phyloP scores from a whole-genome alignment of 1,139 yeast species.

The Pichia sp. region DNA sequence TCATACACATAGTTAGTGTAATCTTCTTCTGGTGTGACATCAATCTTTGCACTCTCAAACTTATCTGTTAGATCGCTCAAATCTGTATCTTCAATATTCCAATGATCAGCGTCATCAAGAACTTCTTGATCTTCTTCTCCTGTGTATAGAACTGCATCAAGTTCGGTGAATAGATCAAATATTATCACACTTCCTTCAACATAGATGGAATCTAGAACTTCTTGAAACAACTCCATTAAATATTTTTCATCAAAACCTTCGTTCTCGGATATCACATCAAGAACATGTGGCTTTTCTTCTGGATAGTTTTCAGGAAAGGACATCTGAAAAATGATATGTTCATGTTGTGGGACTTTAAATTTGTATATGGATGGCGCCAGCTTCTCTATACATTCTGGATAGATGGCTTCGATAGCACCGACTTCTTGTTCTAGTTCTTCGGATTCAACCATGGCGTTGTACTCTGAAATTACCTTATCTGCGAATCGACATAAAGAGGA shows the following conservation, averaged over 20 bases:
- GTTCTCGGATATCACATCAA: constrained; percentile 48
- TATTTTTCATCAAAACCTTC: constrained; percentile 42
- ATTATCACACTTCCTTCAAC: constrained; percentile 67
- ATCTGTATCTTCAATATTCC: constrained; percentile 18
- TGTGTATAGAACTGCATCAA: constrained; percentile 49
- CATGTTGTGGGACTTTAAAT: constrained; percentile 64
- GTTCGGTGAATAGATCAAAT: constrained; percentile 71
- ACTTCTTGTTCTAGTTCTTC: constrained; percentile 76
- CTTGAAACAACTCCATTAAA: constrained; percentile 43
- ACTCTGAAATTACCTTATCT: too few species aligned
- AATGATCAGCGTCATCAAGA: constrained; percentile 25
- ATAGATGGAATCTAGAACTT: constrained; percentile 50
- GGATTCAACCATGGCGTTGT: constrained; percentile 27
- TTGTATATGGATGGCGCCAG: constrained; percentile 43
- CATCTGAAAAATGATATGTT: constrained; percentile 54
- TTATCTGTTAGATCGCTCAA: not conserved
- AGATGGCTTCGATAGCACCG: constrained; percentile 86
- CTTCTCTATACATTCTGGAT: constrained; percentile 53
- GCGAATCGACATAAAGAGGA: too few species aligned
- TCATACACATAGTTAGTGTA: constrained; percentile 28
- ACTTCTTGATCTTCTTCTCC: constrained; percentile 37
- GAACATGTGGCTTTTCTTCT: constrained; percentile 51
- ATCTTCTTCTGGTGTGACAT: constrained; percentile 5
- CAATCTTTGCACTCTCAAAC: not conserved
- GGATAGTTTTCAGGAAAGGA: constrained; percentile 77